These are phyloP conservation scores for Flaveria floridana DNA, from an alignment of 140 eudicot genomes.

Conservation along the genomic window DNA sequence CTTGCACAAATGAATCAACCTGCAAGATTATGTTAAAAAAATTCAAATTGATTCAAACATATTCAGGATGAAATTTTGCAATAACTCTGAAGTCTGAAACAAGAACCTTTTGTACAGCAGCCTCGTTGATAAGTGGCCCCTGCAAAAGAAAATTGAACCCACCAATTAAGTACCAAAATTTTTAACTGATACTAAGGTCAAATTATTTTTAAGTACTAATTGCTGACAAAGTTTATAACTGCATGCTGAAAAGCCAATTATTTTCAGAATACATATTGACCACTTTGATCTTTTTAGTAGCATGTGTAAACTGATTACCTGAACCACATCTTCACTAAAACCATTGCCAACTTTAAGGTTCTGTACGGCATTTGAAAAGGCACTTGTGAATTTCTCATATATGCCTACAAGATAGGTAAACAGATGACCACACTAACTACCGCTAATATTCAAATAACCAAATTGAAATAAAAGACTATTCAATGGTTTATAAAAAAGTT, in stretches of 20 bases:
- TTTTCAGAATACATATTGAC: background rate
- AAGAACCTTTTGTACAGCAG: constrained; percentile 74
- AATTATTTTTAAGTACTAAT: background rate
- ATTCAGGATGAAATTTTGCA: background rate
- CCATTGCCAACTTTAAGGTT: constrained; percentile 79
- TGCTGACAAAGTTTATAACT: background rate
- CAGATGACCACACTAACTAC: background rate
- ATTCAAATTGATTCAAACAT: background rate
- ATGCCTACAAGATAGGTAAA: constrained; percentile 51
- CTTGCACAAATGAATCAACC: constrained; percentile 75
- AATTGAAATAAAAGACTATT: background rate
- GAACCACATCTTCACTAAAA: constrained; percentile 61
- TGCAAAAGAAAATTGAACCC: constrained; percentile 36
- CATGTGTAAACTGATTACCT: constrained; percentile 46
- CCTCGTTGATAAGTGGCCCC: constrained; percentile 90
- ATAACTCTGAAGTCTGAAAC: background rate
- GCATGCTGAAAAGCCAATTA: background rate
- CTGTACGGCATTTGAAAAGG: constrained; percentile 61
- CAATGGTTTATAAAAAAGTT: background rate
- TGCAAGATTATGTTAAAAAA: constrained; percentile 24
- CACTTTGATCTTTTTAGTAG: background rate
- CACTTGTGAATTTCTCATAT: constrained; percentile 63
- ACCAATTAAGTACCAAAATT: background rate
- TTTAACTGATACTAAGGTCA: background rate
- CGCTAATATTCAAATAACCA: background rate